A percentile compares a stretch with the other conserved stretches of the same genome.
phyloP scores from a whole-genome alignment of 768 basidiomycete genomes.

The Rhodotorula taiwanensis region DNA sequence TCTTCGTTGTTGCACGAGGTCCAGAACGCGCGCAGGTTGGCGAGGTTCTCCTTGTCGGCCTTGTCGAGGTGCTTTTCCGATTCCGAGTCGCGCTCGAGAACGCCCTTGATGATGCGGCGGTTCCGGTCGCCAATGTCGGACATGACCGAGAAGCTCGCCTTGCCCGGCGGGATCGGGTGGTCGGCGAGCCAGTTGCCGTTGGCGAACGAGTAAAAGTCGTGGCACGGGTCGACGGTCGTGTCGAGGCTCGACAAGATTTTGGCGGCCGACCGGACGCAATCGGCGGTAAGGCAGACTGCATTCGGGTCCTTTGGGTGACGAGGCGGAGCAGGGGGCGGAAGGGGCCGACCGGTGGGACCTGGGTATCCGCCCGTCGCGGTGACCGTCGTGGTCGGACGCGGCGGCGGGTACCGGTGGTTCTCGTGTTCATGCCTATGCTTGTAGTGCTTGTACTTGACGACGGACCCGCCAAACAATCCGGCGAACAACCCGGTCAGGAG shows the following conservation, averaged over 20 bases:
- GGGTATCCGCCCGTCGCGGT: constrained; percentile 38
- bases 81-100: constrained; percentile 54
- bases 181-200: constrained; percentile 81
- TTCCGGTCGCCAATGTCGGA: constrained; percentile 32
- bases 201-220: constrained; percentile 87
- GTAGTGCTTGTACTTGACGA: constrained; percentile 44
- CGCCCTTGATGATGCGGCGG: constrained; percentile 60
- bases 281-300: constrained; percentile 59
- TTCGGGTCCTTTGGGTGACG: constrained; percentile 46
- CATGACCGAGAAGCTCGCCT: constrained; percentile 47
- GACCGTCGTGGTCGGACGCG: constrained; percentile 15
- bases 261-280: constrained; percentile 77
- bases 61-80: constrained; percentile 42
- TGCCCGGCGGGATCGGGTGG: constrained; percentile 81
- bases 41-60: constrained; percentile 55
- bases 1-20: constrained; percentile 74
- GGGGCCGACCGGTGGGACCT: constrained; percentile 36
- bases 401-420: neutral
- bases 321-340: constrained; percentile 43
- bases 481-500: constrained; percentile 59
- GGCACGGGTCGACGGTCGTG: constrained; percentile 78
- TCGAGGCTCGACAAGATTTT: constrained; percentile 75
- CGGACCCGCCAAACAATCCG: constrained; percentile 77
- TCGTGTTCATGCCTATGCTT: constrained; percentile 58
- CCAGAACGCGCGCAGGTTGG: constrained; percentile 56